Evolutionary conservation across 129 eudicot genomes (phyloP), one percentile per base, ranked within the genome.

Genomic region (sunflower (Helianthus annuus)): DNA sequence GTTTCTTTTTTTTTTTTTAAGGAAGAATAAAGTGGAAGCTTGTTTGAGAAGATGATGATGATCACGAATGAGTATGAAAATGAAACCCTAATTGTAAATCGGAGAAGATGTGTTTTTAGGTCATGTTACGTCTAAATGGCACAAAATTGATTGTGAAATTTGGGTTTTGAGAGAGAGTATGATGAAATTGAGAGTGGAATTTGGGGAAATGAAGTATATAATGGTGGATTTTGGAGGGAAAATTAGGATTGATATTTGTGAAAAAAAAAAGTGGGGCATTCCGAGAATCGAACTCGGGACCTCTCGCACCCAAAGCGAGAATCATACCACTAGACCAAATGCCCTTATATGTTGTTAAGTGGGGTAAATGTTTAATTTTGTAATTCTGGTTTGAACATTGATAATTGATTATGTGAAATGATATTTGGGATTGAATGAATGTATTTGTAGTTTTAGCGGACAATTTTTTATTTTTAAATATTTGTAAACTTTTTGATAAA

Each of bases 301-400:
- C 96, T 88, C 96, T 91, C 96, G 96, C 96, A 88, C 93, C 96
- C 97, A 90, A 91, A 91, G 97, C 97, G 91, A 91, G 96, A 91
- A 91, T 91, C 97, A 91, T 91, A 91, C 97, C 97, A 84, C 96
- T 88, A 91, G 96, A 91, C 97, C 96, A 91, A 91, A 88, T 90
- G 86, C 96, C 96, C 48, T 39, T 15, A 11, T 4, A 0, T n/a
- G 4, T 6, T n/a, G 4, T 6, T 40, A 19, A 19, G 22, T 19
- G 45, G 8, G 1, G 1, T 6, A 6, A 40, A 40, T 40, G 9
- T 16, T 4, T 17, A 10, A 16, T 0, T 6, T 53, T 53, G 15
- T 6, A 53, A 53, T 5, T 53, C 0, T 2, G 4, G 36, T 32
- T 32, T 32, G 36, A 3, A 32, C 36, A 32, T 29, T 2, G 34